A percentile compares a stretch with the other conserved stretches of the same genome.
phyloP scores from a whole-genome alignment of 1,139 yeast genomes.

The Kluyveromyces sp. region DNA sequence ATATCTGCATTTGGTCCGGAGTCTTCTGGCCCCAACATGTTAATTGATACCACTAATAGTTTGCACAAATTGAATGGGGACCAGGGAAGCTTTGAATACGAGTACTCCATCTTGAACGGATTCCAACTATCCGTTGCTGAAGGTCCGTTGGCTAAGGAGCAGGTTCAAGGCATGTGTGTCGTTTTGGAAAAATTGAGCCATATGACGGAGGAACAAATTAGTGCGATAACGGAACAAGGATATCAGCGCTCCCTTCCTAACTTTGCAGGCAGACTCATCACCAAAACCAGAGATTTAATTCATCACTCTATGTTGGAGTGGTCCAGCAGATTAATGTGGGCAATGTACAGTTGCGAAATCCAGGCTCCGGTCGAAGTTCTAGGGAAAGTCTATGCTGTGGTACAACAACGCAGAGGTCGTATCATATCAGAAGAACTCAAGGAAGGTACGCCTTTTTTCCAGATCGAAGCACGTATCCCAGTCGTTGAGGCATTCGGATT shows the following conservation, averaged over 20 bases:
- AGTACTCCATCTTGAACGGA: conserved; percentile 69
- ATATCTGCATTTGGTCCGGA: conserved; percentile 74
- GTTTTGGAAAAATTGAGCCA: conserved; percentile 38
- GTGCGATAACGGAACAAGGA: conserved; percentile 27
- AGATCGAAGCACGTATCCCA: conserved; percentile 77
- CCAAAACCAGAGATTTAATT: conserved; percentile 66
- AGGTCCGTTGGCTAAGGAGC: conserved; percentile 89
- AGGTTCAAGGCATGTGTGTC: conserved; percentile 72
- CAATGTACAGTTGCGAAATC: conserved; percentile 89
- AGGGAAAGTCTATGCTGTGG: conserved; percentile 93
- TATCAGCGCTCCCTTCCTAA: conserved; percentile 32
- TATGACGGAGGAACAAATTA: conserved; percentile 35
- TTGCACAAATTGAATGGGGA: conserved; percentile 23
- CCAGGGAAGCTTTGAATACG: conserved; percentile 41
- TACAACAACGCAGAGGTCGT: conserved; percentile 79
- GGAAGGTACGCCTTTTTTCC: conserved; percentile 96
- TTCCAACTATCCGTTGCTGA: conserved; percentile 75
- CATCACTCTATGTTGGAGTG: conserved; percentile 64
- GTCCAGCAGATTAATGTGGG: conserved; percentile 86
- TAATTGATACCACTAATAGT: conserved; percentile 44
- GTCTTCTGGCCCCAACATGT: conserved; percentile 66
- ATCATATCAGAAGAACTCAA: conserved; percentile 91
- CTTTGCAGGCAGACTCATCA: conserved; percentile 63
- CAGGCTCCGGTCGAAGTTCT: conserved; percentile 92
- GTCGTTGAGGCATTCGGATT: conserved; percentile 97